Evolutionary conservation across 495 filamentous ascomycete species (phyloP).

Genomic region (Aspergillus cavernicola): DNA sequence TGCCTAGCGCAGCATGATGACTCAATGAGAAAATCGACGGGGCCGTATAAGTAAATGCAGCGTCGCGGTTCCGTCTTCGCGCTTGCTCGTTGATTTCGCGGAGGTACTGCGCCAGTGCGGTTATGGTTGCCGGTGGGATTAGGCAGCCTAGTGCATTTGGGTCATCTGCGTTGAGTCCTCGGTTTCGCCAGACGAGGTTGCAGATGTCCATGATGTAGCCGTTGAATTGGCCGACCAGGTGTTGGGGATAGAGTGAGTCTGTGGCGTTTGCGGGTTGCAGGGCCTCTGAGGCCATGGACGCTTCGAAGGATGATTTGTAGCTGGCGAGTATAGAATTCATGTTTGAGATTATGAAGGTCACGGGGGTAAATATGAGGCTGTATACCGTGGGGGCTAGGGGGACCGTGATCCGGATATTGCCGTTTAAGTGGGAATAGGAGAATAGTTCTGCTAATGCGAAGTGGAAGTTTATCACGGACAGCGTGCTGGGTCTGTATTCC

Average conservation of each 20-base stretch:
- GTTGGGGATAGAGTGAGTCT: conserved; percentile 45
- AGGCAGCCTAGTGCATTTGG: conserved; percentile 70
- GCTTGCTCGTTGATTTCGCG: conserved; percentile 32
- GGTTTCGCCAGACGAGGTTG: conserved; percentile 79
- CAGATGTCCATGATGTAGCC: conserved; percentile 86
- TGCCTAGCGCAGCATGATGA: conserved; percentile 61
- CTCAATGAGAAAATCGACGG: conserved; percentile 64
- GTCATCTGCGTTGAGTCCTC: conserved; percentile 66
- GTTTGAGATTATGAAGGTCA: conserved; percentile 61
- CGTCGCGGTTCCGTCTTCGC: conserved; percentile 33
- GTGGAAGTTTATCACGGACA: conserved; percentile 65
- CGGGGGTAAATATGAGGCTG: conserved; percentile 60
- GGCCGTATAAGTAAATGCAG: conserved; percentile 44
- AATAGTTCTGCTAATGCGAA: conserved; percentile 53
- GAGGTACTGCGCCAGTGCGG: conserved; percentile 47
- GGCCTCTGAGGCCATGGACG: conserved; percentile 45
- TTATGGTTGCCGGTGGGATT: conserved; percentile 47
- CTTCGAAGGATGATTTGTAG: conserved; percentile 76
- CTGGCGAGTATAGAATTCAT: conserved; percentile 61
- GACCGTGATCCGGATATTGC: conserved; percentile 56
- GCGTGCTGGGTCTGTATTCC: conserved; percentile 21
- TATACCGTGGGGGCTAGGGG: conserved; percentile 70
- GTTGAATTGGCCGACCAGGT: conserved; percentile 67
- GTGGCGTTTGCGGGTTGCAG: conserved; percentile 29
- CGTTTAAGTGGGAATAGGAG: conserved; percentile 47